Base-by-base conservation (phyloP, 306 rosid genomes). In the Trifolium pratense region DNA sequence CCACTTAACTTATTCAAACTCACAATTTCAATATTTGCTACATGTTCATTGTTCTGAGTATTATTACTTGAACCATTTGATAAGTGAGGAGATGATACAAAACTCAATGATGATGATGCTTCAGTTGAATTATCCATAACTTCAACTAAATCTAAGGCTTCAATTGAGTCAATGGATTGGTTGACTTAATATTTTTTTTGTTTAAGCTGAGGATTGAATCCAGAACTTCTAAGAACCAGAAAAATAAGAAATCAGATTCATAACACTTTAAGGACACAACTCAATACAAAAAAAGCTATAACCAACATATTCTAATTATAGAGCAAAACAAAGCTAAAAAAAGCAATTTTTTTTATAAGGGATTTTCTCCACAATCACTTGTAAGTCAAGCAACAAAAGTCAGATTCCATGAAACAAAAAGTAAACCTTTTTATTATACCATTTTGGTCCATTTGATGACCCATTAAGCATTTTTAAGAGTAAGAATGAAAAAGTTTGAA, bases 41-140 rank as follows among this genome's bases (percentile, higher is more conserved):
- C 84, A 40, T 82, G 79, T 16, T 84, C 96, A 49, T 74, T 64
- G 80, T 88, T 82, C 76, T 83, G 79, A 66, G 74, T 34, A 63
- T 77, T 42, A 63, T 77, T 43, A 61, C 82, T 79, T 9, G 92
- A 84, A 65, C 92, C 93, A 84, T 93, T 87, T 65, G 97, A 91
- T 37, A 89, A 60, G 61, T 77, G 83, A 20, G 98, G 83, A 20
- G 98, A 87, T 37, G 97, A 91, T 23, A 87, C 85, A 76, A 93
- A 93, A 82, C 91, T 93, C 84, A 88, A 81, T 73, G 96, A 83
- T 40, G 97, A 89, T 7, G 96, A 84, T 34, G 84, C 83, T 71
- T 91, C 98, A 51, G 82, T 87, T 46, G 80, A 67, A 70, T 68
- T 64, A 79, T 93, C 97, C 98, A 89, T 89, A 57, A 42, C 72